These are phyloP conservation scores for Kwoniella bestiolae DNA, from an alignment of 768 basidiomycete species.

Conservation along the genomic window DNA sequence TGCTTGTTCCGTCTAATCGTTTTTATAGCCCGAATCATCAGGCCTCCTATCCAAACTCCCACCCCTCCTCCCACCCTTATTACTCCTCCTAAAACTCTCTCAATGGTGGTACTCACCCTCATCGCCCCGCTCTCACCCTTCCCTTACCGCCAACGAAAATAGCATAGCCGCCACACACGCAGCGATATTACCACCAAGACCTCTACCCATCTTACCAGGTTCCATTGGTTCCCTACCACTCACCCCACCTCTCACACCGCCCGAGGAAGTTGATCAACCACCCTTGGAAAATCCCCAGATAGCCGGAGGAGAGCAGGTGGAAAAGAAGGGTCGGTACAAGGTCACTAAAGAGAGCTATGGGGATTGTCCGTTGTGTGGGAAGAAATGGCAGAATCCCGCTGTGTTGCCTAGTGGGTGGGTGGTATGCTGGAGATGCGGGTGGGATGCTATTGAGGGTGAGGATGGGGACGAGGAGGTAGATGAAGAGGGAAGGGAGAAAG, in stretches of 20 bases:
- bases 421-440: conserved; percentile 89
- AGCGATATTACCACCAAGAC: conserved; percentile 74
- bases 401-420: conserved; percentile 91
- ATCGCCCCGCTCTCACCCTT: conserved; percentile 74
- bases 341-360: conserved; percentile 73
- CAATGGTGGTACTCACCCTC: conserved; percentile 99
- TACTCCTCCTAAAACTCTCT: conserved; percentile 63
- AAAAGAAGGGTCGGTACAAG: conserved; percentile 55
- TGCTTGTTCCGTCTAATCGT: neutral
- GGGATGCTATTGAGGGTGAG: conserved; percentile 73
- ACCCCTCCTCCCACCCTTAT: conserved; percentile 18
- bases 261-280: conserved; percentile 2
- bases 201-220: conserved; percentile 71
- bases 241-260: conserved; percentile 32
- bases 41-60: conserved; percentile 25
- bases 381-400: conserved; percentile 78
- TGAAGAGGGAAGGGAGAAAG: conserved; percentile 12
- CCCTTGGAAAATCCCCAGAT: neutral
- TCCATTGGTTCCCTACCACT: conserved; percentile 29
- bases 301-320: neutral
- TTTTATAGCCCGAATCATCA: conserved; percentile 1
- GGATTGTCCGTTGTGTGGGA: conserved; percentile 79
- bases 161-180: conserved; percentile 54
- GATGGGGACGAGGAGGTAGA: conserved; percentile 37
- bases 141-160: conserved; percentile 60